Base-by-base conservation (phyloP, 1,284 basidiomycete species). In the Leccinum griseonigrum region DNA sequence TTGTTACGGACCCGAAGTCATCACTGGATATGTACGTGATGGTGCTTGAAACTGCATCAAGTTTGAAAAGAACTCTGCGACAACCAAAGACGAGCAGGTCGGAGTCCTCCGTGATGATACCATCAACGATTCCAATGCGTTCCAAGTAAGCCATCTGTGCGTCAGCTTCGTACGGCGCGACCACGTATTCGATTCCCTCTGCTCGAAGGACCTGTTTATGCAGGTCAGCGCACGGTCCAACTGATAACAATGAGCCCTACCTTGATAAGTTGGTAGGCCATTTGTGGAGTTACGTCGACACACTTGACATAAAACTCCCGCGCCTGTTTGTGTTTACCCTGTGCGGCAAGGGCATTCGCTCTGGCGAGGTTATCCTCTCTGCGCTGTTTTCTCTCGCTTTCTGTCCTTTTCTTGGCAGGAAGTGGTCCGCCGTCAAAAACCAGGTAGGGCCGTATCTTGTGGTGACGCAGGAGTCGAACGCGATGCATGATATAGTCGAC, bases 111-210 rank as follows among this genome's bases (percentile, higher is more conserved):
- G 97, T 98, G 68, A 99, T 85, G 73, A 99, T 91, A 3, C 89
- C 97, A 73, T 97, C 90, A 57, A 97, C 94, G 56, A 93, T 72
- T 13, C 94, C 92, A 51, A 81, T 77, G 53, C 85, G 86, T 73
- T 99, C 97, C 54, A 99, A 83, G 76, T 90, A 98, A 59, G 94
- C 92, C 62, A 99, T 85, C 75, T 99, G 97, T 0, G 97, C 95
- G 72, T 99, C 97, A 0, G 97, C 97, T 80, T 99, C 97, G 76
- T 99, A 99, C 0, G 97, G 97, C 4, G 97, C 97, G 5, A 99
- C 97, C 29, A 99, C 81, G 73, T 97, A 98, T 28, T 84, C 75
- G 14, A 97, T 84, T 26, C 78, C 78, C 71, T 96, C 94, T 6
- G 89, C 91, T 57, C 84, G 85, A 40, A 98, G 80, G 3, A 92